phyloP scores from a whole-genome alignment of 2,329 filamentous ascomycete species.

The Didymosphaeria variabile region DNA sequence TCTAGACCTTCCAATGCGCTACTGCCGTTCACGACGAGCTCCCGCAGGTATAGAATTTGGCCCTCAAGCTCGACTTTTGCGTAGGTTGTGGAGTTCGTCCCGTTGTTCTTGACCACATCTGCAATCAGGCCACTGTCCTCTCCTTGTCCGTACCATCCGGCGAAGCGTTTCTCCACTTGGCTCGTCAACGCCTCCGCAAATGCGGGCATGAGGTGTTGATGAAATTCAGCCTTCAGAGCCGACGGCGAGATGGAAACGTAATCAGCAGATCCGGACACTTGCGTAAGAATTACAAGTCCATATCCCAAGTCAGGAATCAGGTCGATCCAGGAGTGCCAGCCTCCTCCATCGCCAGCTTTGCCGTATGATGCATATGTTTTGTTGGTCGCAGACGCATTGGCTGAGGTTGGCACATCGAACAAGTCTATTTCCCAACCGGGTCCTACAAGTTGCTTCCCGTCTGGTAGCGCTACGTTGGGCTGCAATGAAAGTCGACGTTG shows the following conservation, averaged over 20 bases:
- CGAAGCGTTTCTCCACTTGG: constrained; percentile 28
- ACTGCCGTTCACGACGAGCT: constrained; percentile 38
- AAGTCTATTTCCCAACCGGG: constrained; percentile 43
- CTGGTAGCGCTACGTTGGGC: constrained; percentile 31
- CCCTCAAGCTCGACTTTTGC: constrained; percentile 36
- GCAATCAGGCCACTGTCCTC: constrained; percentile 30
- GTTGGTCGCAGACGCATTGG: constrained; percentile 14
- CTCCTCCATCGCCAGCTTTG: constrained; percentile 44
- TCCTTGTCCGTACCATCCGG: constrained; percentile 32
- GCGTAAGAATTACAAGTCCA: constrained; percentile 36
- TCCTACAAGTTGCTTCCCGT: constrained; percentile 40
- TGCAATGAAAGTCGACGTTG: constrained; percentile 37
- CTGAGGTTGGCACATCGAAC: constrained; percentile 22
- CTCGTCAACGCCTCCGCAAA: constrained; percentile 33
- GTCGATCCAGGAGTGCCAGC: constrained; percentile 45
- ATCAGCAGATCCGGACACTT: constrained; percentile 24
- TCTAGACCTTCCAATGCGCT: constrained; percentile 42
- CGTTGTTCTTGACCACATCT: constrained; percentile 24
- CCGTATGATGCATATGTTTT: constrained; percentile 41
- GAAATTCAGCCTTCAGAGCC: constrained; percentile 24
- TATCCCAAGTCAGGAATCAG: constrained; percentile 42
- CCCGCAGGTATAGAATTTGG: constrained; percentile 38
- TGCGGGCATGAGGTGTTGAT: constrained; percentile 37
- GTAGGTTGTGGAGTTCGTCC: constrained; percentile 25
- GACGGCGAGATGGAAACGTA: constrained; percentile 32